Evolutionary conservation across 2,329 filamentous ascomycete genomes (phyloP).

Genomic region (Scedosporium boydii): DNA sequence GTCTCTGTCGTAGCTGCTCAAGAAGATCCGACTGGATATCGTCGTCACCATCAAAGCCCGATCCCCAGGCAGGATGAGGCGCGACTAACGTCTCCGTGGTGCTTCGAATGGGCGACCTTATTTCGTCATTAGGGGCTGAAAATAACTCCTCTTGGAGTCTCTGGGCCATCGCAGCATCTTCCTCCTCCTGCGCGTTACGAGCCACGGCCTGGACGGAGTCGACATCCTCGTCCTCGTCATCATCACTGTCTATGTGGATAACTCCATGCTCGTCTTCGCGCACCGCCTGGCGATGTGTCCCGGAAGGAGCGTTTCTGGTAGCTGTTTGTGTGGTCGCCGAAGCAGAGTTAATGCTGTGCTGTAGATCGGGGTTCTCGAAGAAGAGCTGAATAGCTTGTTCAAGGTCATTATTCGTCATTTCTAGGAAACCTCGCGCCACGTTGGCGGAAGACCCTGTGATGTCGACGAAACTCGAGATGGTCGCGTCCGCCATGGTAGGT

Average conservation of each 20-base stretch:
- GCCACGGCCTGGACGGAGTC: conserved; percentile 31
- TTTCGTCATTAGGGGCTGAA: conserved; percentile 48
- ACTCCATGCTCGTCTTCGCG: conserved; percentile 27
- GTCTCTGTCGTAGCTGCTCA: conserved; percentile 50
- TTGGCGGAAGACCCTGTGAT: conserved; percentile 69
- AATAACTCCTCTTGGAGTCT: conserved; percentile 90
- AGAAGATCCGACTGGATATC: conserved; percentile 52
- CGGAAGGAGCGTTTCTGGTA: conserved; percentile 14
- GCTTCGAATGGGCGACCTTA: conserved; percentile 83
- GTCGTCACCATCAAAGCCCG: conserved; percentile 36
- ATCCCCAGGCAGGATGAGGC: conserved; percentile 29
- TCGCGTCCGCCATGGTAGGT: conserved; percentile 41
- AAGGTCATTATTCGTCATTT: conserved; percentile 74
- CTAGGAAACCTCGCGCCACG: conserved; percentile 73
- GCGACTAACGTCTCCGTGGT: conserved; percentile 88
- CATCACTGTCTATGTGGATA: conserved; percentile 70
- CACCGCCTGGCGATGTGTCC: conserved; percentile 15
- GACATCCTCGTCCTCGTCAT: conserved; percentile 48
- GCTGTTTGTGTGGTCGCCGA: conserved; percentile 21
- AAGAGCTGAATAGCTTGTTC: conserved; percentile 83
- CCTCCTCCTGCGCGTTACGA: conserved; percentile 56
- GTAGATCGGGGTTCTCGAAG: conserved; percentile 77
- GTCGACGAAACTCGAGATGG: conserved; percentile 66
- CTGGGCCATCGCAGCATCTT: conserved; percentile 89
- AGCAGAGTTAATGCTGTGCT: conserved; percentile 32